Evolutionary conservation across 2,329 filamentous ascomycete genomes (phyloP).

Genomic region (Ceratocystis destructans): DNA sequence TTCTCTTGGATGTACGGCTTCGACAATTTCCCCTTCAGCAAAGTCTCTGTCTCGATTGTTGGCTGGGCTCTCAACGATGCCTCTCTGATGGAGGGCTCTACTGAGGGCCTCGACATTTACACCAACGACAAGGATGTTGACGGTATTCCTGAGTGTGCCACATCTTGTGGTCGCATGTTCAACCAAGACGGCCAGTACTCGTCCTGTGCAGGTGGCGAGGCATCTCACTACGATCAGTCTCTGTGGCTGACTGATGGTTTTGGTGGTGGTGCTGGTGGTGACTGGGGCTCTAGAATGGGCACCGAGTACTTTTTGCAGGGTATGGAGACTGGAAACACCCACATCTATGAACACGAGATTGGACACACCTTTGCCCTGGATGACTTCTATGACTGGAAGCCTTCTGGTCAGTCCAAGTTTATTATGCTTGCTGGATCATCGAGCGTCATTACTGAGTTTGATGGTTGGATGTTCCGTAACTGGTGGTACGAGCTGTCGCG

Average conservation of each 20-base stretch:
- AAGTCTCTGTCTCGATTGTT: slow-evolving; percentile 30
- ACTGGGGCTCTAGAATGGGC: slow-evolving; percentile 35
- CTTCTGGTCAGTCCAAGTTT: slow-evolving; percentile 30
- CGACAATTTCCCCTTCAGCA: slow-evolving; percentile 31
- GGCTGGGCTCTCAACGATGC: slow-evolving; percentile 32
- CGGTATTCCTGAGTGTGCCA: slow-evolving; percentile 31
- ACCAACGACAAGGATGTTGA: slow-evolving; percentile 28
- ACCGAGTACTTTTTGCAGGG: slow-evolving; percentile 32
- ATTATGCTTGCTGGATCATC: slow-evolving; percentile 34
- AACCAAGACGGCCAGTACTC: slow-evolving; percentile 32
- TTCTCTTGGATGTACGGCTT: slow-evolving; percentile 32
- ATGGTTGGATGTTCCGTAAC: slow-evolving; percentile 36
- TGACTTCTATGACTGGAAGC: slow-evolving; percentile 33
- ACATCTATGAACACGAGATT: slow-evolving; percentile 36
- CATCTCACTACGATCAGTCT: slow-evolving; percentile 32
- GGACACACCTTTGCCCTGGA: slow-evolving; percentile 34
- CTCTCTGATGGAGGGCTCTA: slow-evolving; percentile 28
- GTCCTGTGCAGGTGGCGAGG: slow-evolving; percentile 28
- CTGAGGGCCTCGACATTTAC: slow-evolving; percentile 30
- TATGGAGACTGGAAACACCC: slow-evolving; percentile 28
- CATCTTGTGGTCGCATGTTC: slow-evolving; percentile 33
- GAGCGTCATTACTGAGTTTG: slow-evolving; percentile 33
- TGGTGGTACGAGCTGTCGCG: slow-evolving; percentile 32
- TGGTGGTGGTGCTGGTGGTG: slow-evolving; percentile 32
- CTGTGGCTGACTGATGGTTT: slow-evolving; percentile 37